Base-by-base conservation (phyloP, 1,284 basidiomycete genomes). In the Puccinia horiana region DNA sequence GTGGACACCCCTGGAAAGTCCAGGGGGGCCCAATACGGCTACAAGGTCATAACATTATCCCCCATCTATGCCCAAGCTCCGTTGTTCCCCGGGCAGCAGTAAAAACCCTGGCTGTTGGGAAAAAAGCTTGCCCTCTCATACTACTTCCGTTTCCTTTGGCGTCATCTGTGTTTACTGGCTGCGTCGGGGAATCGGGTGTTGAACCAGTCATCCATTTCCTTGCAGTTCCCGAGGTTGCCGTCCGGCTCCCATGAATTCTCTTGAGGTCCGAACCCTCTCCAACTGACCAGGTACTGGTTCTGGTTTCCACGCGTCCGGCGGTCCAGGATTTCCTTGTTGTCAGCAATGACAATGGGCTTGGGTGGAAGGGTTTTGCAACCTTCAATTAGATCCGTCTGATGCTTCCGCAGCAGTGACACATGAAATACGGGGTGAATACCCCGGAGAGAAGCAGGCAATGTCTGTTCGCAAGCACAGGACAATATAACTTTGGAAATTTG, bases 121-220 rank as follows among this genome's bases (percentile, higher is more conserved):
- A 67, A 67, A 67, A 67, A 67, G 63, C 63, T 69, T 69, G 44
- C 29, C 32, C 65, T 37, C 32, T 69, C 6, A 61, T 32, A 65
- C 5, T 29, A 32, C 40, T 65, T 40, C 40, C 26, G 32, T 65
- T 26, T 65, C 40, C 40, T 29, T 65, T 44, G 44, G 44, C 16
- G 44, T 44, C 16, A 16, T 44, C 44, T 6, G n/a, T 65, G 40
- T 18, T 40, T 32, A 3, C 18, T 65, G 32, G 63, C 18, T 1
- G 63, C 18, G 14, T 65, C 3, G 1, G 26, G 63, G 40, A 65
- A 65, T 65, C 1, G 2, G 40, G 3, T 20, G 63, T 29, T 65
- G 63, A 65, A 65, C 5, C 29, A 8, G 6, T 65, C n/a, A 32
- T 23, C 63, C 14, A 65, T 6, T 20, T 65, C 63, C 14, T 65